Base-by-base conservation (phyloP, 1,284 basidiomycete genomes). In the Puccinia hordei region DNA sequence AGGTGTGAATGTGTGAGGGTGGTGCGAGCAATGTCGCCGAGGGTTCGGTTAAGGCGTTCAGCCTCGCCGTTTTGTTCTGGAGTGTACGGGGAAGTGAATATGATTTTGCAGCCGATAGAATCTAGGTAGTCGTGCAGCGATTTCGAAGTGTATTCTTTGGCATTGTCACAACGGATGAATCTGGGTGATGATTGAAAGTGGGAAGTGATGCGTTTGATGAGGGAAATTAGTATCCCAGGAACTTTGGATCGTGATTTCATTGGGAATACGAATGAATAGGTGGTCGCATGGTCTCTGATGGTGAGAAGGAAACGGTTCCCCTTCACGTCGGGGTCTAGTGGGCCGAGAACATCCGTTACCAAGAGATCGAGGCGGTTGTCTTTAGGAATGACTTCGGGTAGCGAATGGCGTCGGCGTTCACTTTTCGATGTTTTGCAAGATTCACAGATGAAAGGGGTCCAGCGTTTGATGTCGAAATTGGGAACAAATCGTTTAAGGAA, bases 61-160 rank as follows among this genome's bases (percentile, higher is more conserved):
- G 53, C 73, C n/a, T 49, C 38, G 13, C 73, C 73, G 44, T 75
- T 75, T 46, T 75, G 53, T 49, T 73, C 51, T 1, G 46, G 71
- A 55, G 46, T 51, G 49, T 73, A 73, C 9, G 71, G 71, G 2
- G n/a, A 69, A 2, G 66, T 46, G 38, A 69, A 69, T 10, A 69
- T n/a, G 1, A 38, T 44, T 38, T 5, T 15, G n/a, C 27, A 33
- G 33, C 65, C 66, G 17, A 46, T 41, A 22, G 41, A 24, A 4
- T 2, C n/a, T 8, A 69, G 9, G 27, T 12, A 46, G 15, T 46
- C 46, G 8, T 5, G 22, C 2, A 69, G n/a, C 2, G 38, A 5
- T 49, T 69, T 22, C 12, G 10, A 5, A 8, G 24, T 41, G n/a
- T 69, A 69, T 46, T 69, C 66, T 49, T 69, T 41, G 5, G 66